Evolutionary conservation across 495 filamentous ascomycete species (phyloP), one percentile per base, ranked within the genome.

Genomic region (Aspergillus baeticus): DNA sequence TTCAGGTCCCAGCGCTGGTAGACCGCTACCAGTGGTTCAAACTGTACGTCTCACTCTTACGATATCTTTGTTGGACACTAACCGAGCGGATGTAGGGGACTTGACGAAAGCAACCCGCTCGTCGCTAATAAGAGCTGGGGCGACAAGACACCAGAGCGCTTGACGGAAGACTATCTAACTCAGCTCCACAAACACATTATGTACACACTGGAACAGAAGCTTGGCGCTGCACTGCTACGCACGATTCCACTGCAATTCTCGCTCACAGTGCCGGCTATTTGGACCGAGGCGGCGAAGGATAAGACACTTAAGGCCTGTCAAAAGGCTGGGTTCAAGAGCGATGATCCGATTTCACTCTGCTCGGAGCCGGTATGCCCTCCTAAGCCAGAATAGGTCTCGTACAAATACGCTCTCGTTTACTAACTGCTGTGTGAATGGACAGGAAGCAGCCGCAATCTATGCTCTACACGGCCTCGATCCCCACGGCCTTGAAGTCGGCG

Each of bases 361-460:
- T 39, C 53, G 14, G 43, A 55, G 53, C 53, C 53, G 21, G 51
- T 54, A 38, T 37, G 4, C 3, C 7, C 21, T 10, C 41, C 21
- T 41, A 17, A 17, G 6, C 7, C n/a, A 15, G n/a, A 23, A 15
- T 41, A 15, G 29, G 6, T 41, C 17, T 15, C 4, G 6, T 42
- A 8, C 10, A 10, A 3, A 6, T 43, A 22, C 17, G 10, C 5
- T 23, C n/a, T 18, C 18, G 72, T 74, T 33, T 77, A 76, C 10
- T 70, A 81, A 33, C 84, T 91, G 31, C 77, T 82, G 61, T 90
- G 6, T 14, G 64, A 86, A 34, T 86, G 82, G 37, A 68, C 87
- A 88, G 1, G 89, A 92, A 68, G 88, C 87, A 3, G 88, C 88
- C 0, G 89, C 88, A 0, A 81, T 89, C 0, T 89, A 89, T 59